Conservation (phyloP, 768 basidiomycete species). For the Tremella yokohamensis region DNA sequence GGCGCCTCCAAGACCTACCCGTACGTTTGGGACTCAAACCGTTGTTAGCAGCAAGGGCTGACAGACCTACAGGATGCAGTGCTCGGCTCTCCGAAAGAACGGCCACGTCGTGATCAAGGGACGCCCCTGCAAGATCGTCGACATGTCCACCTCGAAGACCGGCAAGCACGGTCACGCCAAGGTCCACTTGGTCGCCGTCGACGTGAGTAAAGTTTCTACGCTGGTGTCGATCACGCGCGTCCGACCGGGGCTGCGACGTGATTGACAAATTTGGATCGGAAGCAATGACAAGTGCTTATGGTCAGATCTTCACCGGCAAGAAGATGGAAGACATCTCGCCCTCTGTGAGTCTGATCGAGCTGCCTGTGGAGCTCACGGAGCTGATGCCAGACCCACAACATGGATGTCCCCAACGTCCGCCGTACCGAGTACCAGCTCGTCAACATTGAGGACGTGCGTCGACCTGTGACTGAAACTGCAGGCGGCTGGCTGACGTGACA, state of each 20-base stretch:
- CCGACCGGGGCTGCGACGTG: not conserved
- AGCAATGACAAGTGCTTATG: constrained; percentile 4
- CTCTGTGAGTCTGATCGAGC: constrained; percentile 20
- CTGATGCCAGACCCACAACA: constrained; percentile 80
- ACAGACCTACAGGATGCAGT: constrained; percentile 56
- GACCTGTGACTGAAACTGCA: not conserved
- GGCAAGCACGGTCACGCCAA: constrained; percentile 99
- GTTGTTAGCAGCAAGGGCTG: not conserved
- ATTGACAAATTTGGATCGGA: not conserved
- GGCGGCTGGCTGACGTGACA: constrained; percentile 17
- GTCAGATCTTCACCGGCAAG: constrained; percentile 95
- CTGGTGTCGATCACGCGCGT: not conserved
- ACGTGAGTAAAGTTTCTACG: constrained; percentile 61
- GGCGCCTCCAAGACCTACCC: constrained; percentile 51
- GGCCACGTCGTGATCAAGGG: constrained; percentile 88
- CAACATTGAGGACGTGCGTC: constrained; percentile 72
- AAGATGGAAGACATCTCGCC: constrained; percentile 68
- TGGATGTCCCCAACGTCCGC: constrained; percentile 93
- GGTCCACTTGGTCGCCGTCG: constrained; percentile 93
- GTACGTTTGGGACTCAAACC: constrained; percentile 8
- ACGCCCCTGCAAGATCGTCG: constrained; percentile 90
- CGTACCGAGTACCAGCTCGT: constrained; percentile 90
- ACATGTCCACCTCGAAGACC: constrained; percentile 95
- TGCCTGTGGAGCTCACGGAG: constrained; percentile 2
- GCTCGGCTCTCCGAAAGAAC: constrained; percentile 80